phyloP scores from a whole-genome alignment of 139 green algal species.

The Closterium sp. region DNA sequence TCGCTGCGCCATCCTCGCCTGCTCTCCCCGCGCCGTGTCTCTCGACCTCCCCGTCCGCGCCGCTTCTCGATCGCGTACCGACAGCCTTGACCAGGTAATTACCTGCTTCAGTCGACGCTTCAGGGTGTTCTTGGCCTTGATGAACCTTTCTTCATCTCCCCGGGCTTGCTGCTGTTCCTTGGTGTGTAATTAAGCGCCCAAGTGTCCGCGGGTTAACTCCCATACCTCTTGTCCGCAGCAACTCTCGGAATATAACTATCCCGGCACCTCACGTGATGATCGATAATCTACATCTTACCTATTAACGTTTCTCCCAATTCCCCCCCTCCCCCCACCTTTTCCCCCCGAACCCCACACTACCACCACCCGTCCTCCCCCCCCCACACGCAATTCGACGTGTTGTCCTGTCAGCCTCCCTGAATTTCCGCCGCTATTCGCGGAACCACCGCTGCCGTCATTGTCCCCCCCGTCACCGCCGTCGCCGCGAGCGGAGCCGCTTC shows the following conservation, averaged over 20 bases:
- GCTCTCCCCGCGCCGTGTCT: not conserved
- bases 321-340: too few species aligned
- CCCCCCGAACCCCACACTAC: too few species aligned
- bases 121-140: too few species aligned
- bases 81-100: not conserved
- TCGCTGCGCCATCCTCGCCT: not conserved
- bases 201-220: too few species aligned
- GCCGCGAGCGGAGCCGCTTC: not conserved
- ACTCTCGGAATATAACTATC: too few species aligned
- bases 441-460: not conserved
- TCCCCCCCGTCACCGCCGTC: not conserved
- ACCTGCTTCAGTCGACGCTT: too few species aligned
- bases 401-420: not conserved
- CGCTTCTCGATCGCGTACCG: not conserved
- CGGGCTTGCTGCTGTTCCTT: too few species aligned
- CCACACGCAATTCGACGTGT: not conserved
- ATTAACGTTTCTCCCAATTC: not conserved
- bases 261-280: too few species aligned
- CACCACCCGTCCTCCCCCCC: not conserved
- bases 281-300: too few species aligned
- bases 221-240: too few species aligned
- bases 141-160: too few species aligned
- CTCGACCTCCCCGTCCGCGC: not conserved
- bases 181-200: too few species aligned
- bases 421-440: not conserved